phyloP scores from a whole-genome alignment of 2,329 filamentous ascomycete genomes.

The Huntiella omanensis region DNA sequence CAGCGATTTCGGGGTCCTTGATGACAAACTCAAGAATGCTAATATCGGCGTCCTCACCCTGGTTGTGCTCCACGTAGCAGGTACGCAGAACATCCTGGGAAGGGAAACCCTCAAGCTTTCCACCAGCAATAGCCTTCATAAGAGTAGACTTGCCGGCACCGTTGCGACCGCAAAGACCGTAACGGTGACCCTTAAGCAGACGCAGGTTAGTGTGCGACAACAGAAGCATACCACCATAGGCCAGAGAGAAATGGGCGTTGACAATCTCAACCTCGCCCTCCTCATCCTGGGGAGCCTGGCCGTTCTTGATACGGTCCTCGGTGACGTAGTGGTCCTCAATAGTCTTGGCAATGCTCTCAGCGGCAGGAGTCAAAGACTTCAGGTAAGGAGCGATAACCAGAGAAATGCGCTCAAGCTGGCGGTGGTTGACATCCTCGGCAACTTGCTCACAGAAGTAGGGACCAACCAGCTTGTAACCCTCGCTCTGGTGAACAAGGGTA shows the following conservation, averaged over 20 bases:
- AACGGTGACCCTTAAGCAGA: constrained; percentile 88
- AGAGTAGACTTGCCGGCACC: constrained; percentile 97
- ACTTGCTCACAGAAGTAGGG: constrained; percentile 70
- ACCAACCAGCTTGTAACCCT: constrained; percentile 33
- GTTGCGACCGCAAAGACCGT: constrained; percentile 91
- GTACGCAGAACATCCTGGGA: constrained; percentile 80
- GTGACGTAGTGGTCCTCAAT: constrained; percentile 63
- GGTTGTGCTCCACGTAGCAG: constrained; percentile 98
- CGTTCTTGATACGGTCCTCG: constrained; percentile 76
- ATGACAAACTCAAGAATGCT: constrained; percentile 85
- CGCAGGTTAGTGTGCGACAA: constrained; percentile 90
- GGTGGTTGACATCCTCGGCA: constrained; percentile 69
- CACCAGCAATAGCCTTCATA: constrained; percentile 88
- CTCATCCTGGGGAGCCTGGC: constrained; percentile 68
- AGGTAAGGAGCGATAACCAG: constrained; percentile 58
- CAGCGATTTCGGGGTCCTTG: constrained; percentile 72
- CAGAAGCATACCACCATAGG: constrained; percentile 92
- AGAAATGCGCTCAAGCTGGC: constrained; percentile 55
- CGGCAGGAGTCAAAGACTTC: constrained; percentile 43
- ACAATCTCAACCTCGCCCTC: constrained; percentile 92
- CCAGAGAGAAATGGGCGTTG: constrained; percentile 92
- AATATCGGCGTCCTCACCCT: constrained; percentile 91
- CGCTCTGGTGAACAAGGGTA: constrained; percentile 17
- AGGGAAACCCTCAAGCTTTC: constrained; percentile 94
- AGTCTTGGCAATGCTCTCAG: constrained; percentile 46